Base-by-base conservation (phyloP, 371 early-diverging fungal genomes). In the Phascolomyces articulosus region DNA sequence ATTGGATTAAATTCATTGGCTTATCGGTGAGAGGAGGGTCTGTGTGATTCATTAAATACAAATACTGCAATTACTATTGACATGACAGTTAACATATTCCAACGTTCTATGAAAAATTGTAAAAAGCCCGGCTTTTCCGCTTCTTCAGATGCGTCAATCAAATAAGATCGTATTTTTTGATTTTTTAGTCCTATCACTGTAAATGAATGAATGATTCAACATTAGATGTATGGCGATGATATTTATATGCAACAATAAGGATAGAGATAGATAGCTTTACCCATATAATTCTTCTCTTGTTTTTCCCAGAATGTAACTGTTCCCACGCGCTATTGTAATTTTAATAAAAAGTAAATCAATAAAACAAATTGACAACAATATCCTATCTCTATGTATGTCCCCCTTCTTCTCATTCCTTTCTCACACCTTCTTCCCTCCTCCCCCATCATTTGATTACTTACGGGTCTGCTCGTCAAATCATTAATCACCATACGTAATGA, bases 1-100 rank as follows among this genome's bases (percentile, higher is more conserved):
- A 16, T 16, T 23, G 3, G 4, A 49, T 41, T 41, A n/a, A 16
- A 16, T n/a, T n/a, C n/a, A 41, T 3, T n/a, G 3, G 4, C 16
- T 41, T 13, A 26, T n/a, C 15, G 20, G 58, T 53, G 59, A 29
- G 40, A 27, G 27, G 65, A 51, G 53, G 59, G 54, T 24, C 59
- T 53, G 26, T 68, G 68, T 38, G 55, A 55, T 55, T 68, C 68
- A 31, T 60, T 63, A 40, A 68, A 51, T 18, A 68, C 64, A 38
- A 62, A 68, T 23, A 63, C 58, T 16, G 60, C 59, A 23, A 68
- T 59, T 10, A 68, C 51, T 55, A 68, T 29, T 1, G 68, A 68
- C 68, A 68, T 68, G 48, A 59, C 68, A 34, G 63, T 34, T 15
- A 62, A 26, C 58, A 57, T 65, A 41, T 59, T 59, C 65, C 65